Conservation (phyloP, 2,329 filamentous ascomycete species). For the Acephala macrosclerotiorum region DNA sequence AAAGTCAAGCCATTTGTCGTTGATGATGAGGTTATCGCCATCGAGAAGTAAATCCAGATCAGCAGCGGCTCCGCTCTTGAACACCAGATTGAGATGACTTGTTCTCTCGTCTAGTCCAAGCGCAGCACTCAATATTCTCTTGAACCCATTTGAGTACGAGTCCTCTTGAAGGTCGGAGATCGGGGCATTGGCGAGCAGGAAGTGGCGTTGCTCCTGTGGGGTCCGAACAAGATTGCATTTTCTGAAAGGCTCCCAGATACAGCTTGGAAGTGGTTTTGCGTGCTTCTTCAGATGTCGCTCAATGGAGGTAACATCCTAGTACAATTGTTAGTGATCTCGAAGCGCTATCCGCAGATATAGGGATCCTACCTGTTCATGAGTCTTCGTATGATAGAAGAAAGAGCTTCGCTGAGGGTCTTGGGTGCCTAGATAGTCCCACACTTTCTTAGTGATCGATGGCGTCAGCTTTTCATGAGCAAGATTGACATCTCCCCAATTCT, state of each 20-base stretch:
- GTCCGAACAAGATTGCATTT: constrained; percentile 19
- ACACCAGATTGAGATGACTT: constrained; percentile 26
- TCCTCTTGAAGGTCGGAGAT: constrained; percentile 8
- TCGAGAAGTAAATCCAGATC: constrained; percentile 32
- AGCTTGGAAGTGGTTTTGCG: constrained; percentile 13
- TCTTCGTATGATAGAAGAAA: constrained; percentile 27
- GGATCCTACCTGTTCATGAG: constrained; percentile 11
- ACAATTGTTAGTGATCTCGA: too few species aligned
- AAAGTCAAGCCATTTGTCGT: constrained; percentile 40
- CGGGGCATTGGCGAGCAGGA: constrained; percentile 28
- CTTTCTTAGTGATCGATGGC: constrained; percentile 15
- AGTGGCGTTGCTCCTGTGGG: constrained; percentile 19
- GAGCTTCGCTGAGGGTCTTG: background rate
- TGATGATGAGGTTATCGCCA: constrained; percentile 25
- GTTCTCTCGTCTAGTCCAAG: constrained; percentile 32
- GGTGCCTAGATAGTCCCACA: constrained; percentile 32
- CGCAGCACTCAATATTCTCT: constrained; percentile 30
- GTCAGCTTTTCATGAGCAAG: constrained; percentile 24
- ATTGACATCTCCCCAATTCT: constrained; percentile 30
- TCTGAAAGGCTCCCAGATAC: constrained; percentile 23
- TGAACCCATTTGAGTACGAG: constrained; percentile 29
- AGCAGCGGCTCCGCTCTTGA: constrained; percentile 30
- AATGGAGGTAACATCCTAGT: constrained; percentile 28
- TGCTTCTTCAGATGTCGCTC: constrained; percentile 26
- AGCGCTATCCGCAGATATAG: too few species aligned